Evolutionary conservation across 1,284 basidiomycete species (phyloP), one percentile per base, ranked within the genome.

Genomic region (Phylloboletellus chloephorus): DNA sequence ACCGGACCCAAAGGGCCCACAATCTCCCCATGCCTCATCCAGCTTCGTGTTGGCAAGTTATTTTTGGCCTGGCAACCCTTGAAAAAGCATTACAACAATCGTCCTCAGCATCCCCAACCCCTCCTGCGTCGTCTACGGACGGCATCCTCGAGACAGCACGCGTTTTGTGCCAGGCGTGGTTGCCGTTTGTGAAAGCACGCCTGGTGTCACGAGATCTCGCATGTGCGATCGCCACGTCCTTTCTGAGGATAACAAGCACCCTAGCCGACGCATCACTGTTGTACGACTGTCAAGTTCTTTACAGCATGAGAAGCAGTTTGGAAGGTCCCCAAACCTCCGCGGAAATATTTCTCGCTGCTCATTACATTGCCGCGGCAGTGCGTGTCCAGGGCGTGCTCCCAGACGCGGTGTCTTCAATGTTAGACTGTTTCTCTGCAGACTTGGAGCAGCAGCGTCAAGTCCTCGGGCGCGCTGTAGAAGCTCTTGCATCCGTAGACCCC

Each of bases 231-330:
- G 52, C 66, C 4, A 58, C 66, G 2, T 64, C 71, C 3, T 76
- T 80, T 52, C 53, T 80, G 30, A 67, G 62, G 31, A 52, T 79
- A 13, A 67, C 72, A 4, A 64, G 63, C 12, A 48, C 54, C 12
- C 55, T 66, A 7, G 48, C 51, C 10, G 70, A 79, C 42, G 49
- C 39, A 3, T 39, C 54, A 2, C 52, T 80, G 10, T 54, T 67
- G 9, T 53, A 63, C 2, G 50, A 47, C 2, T 64, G 60, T 41
- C 51, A 44, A 20, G 49, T 49, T 15, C 52, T 56, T 40, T 54
- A 39, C 42, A 30, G 31, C 31, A 28, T 33, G 40, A 26, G 43
- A 30, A 22, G 21, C 42, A 44, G 47, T 34, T 16, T 8, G 19
- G 43, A 23, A 13, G 45, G 37, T 30, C 16, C 23, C 10, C 34